Base-by-base conservation (phyloP, 129 eudicot genomes). In the Artemisia argyi region DNA sequence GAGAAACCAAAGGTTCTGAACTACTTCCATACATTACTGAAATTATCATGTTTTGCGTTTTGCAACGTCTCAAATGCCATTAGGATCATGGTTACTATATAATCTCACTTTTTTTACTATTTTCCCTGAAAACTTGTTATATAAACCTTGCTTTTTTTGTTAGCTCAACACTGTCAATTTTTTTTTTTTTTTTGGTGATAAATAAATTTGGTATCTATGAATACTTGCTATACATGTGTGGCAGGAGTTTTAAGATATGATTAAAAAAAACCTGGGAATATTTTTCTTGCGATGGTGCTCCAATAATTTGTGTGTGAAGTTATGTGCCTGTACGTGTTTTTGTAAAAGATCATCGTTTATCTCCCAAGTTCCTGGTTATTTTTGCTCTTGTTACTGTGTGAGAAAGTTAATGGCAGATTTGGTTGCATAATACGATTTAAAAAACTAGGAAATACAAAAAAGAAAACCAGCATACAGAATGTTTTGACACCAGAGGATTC, bases 1-100 rank as follows among this genome's bases (percentile, higher is more conserved):
- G 93, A 90, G 79, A 90, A 94, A 77, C 98, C 98, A 14, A 94
- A 94, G 98, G 98, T 94, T 76, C 3, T 56, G 50, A 2, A 68
- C 55, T 18, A 18, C 59, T 71, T 55, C n/a, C 22, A 72, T 76
- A 46, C 17, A 72, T 39, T 73, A 3, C 42, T 48, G 35, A 24
- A 5, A 24, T 14, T 56, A 3, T 48, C 39, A 49, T 28, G 1
- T 17, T 57, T 17, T 28, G 20, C 32, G 24, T 52, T 51, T 72
- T 64, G 61, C 48, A 58, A 57, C 47, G 20, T 53, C 32, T n/a
- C 18, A 35, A 61, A 50, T 51, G 42, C 53, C 52, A 39, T 39
- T 8, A 16, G 4, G 13, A 17, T 70, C 51, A 55, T 54, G 7
- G 35, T 69, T 2, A 26, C 15, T 20, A 26, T 26, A 28, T 68